A percentile compares a stretch with the other conserved stretches of the same genome.
phyloP scores from a whole-genome alignment of 106 monocot genomes.

The Acorus gramineus region DNA sequence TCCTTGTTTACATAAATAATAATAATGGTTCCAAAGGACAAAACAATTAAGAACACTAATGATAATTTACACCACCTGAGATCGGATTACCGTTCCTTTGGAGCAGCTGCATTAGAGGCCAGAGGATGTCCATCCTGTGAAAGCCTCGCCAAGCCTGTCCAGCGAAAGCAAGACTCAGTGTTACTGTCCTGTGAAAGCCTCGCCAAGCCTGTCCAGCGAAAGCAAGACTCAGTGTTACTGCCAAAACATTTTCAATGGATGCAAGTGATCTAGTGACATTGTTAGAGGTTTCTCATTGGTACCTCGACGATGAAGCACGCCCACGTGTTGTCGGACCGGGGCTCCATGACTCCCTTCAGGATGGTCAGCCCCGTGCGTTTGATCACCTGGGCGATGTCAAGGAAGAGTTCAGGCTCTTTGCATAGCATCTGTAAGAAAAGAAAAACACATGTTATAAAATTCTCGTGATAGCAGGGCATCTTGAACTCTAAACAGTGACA shows the following conservation, averaged over 20 bases:
- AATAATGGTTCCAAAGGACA: too few relatives aligned
- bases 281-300: background rate
- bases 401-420: constrained; percentile 49
- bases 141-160: constrained; percentile 52
- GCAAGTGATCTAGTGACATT: too few relatives aligned
- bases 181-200: constrained; percentile 39
- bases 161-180: background rate
- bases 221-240: too few relatives aligned
- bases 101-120: constrained; percentile 47
- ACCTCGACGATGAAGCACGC: constrained; percentile 82
- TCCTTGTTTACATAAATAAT: too few relatives aligned
- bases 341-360: constrained; percentile 57
- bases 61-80: too few relatives aligned
- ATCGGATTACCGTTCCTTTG: too few relatives aligned
- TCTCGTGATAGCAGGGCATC: too few relatives aligned
- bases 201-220: too few relatives aligned
- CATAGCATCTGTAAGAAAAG: constrained; percentile 47
- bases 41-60: too few relatives aligned
- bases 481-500: too few relatives aligned
- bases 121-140: constrained; percentile 60
- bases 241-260: too few relatives aligned
- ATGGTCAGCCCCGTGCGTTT: constrained; percentile 44
- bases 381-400: constrained; percentile 72
- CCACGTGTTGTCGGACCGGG: constrained; percentile 46
- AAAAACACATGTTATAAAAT: background rate